Base-by-base conservation (phyloP, 2,329 filamentous ascomycete species). In the Aspergillus floridensis region DNA sequence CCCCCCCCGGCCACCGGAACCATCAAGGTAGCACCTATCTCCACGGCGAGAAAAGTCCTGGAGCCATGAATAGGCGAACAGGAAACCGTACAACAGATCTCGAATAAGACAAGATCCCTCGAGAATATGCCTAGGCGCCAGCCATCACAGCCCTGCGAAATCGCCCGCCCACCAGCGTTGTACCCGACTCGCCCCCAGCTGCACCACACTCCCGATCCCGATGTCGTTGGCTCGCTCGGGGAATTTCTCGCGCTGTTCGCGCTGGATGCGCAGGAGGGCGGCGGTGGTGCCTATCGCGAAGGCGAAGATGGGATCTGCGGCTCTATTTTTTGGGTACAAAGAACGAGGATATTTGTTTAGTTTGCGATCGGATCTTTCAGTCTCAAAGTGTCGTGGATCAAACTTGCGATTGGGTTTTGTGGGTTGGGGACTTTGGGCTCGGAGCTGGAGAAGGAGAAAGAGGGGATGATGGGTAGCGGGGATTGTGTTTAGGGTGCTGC, bases 231-330 rank as follows among this genome's bases (percentile, higher is more conserved):
- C 72, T 31, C 68, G 66, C 29, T 74, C 70, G 4, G 75, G 77
- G 48, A 74, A 69, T 64, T 79, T 77, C 63, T 83, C 81, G 47
- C 72, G 76, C 68, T 85, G 79, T 63, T 85, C 83, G 12, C 82
- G 78, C 58, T 79, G 80, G 63, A 85, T 82, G n/a, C 82, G 79
- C 21, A 81, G 72, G 22, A 77, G 70, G 12, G 83, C 80, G n/a
- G 83, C 81, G 8, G 79, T 77, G 10, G 80, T 68, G 51, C 83
- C 83, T 66, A 85, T 83, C 24, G 67, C 56, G 21, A 72, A 58
- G 24, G 83, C 82, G 66, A 86, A 86, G 59, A 85, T 57, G 32
- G 83, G 83, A 66, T 86, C 83, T 5, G 75, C 77, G 60, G 80
- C 63, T 69, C 81, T 83, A 49, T 31, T 38, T 35, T 29, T 26